Conservation (phyloP, 78 protist genomes). For the Monosiga brevicollis region DNA sequence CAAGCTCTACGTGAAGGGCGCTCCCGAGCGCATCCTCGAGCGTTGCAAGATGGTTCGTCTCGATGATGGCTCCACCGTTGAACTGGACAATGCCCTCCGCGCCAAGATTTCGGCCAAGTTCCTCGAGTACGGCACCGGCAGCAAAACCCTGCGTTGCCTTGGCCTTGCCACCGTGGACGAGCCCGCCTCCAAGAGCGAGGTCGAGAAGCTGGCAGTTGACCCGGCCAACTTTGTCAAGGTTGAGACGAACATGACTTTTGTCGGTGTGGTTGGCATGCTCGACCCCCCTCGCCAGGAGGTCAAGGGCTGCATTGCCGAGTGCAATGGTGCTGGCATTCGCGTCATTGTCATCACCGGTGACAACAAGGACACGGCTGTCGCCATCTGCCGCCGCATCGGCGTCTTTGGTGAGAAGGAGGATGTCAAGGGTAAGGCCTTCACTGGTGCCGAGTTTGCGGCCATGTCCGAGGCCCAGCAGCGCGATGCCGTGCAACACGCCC, state of each 20-base stretch:
- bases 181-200: neutral
- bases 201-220: neutral
- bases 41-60: constrained; percentile 37
- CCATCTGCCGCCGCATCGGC: constrained; percentile 62
- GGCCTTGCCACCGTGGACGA: constrained; percentile 5
- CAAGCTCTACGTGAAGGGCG: constrained; percentile 32
- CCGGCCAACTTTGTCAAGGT: neutral
- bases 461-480: neutral
- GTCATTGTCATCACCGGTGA: constrained; percentile 96
- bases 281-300: constrained; percentile 94
- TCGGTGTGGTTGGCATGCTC: constrained; percentile 76
- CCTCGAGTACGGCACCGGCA: neutral
- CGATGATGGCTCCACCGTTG: neutral
- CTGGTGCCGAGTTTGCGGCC: neutral
- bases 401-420: constrained; percentile 25
- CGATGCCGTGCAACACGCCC: neutral
- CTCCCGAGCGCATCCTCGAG: constrained; percentile 46
- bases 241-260: constrained; percentile 28
- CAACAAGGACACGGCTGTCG: constrained; percentile 81
- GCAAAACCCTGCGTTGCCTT: constrained; percentile 1
- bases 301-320: constrained; percentile 17
- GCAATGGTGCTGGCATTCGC: constrained; percentile 54
- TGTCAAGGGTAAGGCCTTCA: neutral
- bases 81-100: neutral
- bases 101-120: neutral